Evolutionary conservation across 2,329 filamentous ascomycete species (phyloP).

Genomic region (Biscogniauxia sp.): DNA sequence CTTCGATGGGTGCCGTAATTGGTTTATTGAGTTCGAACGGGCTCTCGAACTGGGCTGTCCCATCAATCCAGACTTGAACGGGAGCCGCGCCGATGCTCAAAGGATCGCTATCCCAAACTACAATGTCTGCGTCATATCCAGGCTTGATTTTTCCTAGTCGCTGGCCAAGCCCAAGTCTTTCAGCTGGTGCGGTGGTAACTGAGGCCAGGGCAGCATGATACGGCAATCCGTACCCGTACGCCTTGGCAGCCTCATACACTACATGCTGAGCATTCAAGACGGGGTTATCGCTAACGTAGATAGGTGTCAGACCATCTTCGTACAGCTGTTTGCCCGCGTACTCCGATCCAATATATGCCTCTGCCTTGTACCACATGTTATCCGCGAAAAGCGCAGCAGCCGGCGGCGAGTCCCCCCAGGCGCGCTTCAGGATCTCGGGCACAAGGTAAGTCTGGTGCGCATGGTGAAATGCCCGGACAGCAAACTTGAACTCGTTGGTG

Average conservation of each 20-base stretch:
- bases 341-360: constrained; percentile 63
- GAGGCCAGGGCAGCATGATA: constrained; percentile 58
- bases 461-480: constrained; percentile 66
- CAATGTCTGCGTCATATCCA: constrained; percentile 60
- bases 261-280: constrained; percentile 69
- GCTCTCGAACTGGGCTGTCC: constrained; percentile 54
- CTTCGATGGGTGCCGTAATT: constrained; percentile 34
- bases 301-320: constrained; percentile 61
- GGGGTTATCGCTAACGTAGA: constrained; percentile 71
- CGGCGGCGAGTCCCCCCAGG: constrained; percentile 53
- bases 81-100: constrained; percentile 58
- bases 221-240: constrained; percentile 57
- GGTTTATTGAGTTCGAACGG: constrained; percentile 56
- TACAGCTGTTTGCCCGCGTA: constrained; percentile 65
- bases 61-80: constrained; percentile 63
- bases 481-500: constrained; percentile 69
- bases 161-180: constrained; percentile 55
- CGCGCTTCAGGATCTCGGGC: constrained; percentile 61
- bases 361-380: constrained; percentile 71
- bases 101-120: constrained; percentile 63
- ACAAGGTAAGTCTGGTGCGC: constrained; percentile 66
- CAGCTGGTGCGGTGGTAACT: constrained; percentile 58
- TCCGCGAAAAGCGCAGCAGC: constrained; percentile 66
- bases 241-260: constrained; percentile 62
- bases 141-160: constrained; percentile 60